Evolutionary conservation across 495 filamentous ascomycete genomes (phyloP).

Genomic region (Trypethelium eluteriae): DNA sequence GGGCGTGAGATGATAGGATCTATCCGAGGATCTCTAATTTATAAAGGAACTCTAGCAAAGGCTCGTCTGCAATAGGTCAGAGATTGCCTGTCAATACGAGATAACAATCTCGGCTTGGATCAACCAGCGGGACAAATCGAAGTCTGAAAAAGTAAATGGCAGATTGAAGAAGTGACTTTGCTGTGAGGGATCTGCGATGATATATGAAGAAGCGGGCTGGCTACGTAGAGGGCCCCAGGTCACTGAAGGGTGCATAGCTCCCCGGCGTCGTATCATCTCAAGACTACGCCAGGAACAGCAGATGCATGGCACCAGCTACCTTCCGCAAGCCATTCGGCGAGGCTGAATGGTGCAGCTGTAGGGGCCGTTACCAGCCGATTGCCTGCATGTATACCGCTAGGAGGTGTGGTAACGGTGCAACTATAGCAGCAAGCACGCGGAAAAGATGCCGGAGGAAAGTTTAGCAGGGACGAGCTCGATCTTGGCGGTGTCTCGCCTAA

Average conservation of each 20-base stretch:
- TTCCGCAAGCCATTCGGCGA: neutral
- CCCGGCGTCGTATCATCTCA: neutral
- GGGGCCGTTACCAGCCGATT: neutral
- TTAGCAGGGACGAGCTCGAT: neutral
- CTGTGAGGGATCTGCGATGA: neutral
- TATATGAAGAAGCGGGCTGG: neutral
- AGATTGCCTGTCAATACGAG: neutral
- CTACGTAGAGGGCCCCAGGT: neutral
- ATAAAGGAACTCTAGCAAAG: neutral
- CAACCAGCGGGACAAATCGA: neutral
- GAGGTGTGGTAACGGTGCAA: neutral
- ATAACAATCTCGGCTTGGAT: neutral
- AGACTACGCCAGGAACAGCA: neutral
- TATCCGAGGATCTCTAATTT: too few relatives aligned
- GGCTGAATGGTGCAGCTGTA: neutral
- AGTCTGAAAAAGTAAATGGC: neutral
- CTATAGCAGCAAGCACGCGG: neutral
- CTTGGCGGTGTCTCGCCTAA: neutral
- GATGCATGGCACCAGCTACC: neutral
- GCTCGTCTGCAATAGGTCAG: neutral
- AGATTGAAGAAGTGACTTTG: neutral
- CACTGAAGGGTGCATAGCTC: neutral
- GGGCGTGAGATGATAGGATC: too few relatives aligned
- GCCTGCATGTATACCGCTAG: neutral
- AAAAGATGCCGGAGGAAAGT: constrained; percentile 7